phyloP scores from a whole-genome alignment of 2,329 filamentous ascomycete species.

The Alternaria rosae region DNA sequence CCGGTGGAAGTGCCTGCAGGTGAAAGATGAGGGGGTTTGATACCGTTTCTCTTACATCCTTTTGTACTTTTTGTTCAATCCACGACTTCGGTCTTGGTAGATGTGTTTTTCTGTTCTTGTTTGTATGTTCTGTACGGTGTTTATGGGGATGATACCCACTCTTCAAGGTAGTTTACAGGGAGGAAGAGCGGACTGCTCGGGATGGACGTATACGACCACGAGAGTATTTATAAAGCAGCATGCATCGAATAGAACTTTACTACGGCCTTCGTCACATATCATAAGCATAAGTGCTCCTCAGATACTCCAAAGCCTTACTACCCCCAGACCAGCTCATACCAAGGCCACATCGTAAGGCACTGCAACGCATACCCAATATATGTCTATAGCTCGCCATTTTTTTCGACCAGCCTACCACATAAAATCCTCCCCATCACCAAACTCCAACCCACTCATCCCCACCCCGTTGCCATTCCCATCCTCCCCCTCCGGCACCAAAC shows the following conservation, averaged over 20 bases:
- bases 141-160: background rate
- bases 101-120: background rate
- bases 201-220: background rate
- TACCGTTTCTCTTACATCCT: too few relatives aligned
- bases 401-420: background rate
- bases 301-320: too few relatives aligned
- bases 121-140: background rate
- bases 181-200: background rate
- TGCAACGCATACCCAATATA: too few relatives aligned
- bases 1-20: constrained; percentile 15
- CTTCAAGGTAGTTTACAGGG: background rate
- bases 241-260: background rate
- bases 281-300: background rate
- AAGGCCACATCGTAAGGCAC: background rate
- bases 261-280: too few relatives aligned
- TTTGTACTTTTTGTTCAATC: background rate
- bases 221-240: background rate
- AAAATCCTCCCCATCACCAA: background rate
- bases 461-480: background rate
- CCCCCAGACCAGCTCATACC: too few relatives aligned
- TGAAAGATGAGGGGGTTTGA: background rate
- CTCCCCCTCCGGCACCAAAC: constrained; percentile 28
- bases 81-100: background rate
- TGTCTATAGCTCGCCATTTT: too few relatives aligned
- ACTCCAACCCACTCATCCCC: background rate